Base-by-base conservation (phyloP, 495 filamentous ascomycete species). In the Penicillium goetzii region DNA sequence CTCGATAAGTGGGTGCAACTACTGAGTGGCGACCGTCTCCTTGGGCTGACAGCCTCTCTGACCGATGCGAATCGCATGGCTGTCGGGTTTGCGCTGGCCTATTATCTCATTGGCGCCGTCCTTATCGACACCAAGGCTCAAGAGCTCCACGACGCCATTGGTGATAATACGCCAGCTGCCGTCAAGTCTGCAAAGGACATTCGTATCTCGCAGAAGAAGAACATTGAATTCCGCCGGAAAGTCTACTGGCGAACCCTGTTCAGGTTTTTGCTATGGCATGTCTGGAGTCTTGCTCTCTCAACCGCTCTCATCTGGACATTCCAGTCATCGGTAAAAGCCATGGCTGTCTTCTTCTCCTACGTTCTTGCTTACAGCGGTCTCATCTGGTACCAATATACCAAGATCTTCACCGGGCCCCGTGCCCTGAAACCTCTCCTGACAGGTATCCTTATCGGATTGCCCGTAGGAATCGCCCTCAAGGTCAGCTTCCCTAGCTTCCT, bases 301-400 rank as follows among this genome's bases (percentile, higher is more conserved):
- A 71, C 82, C 1, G 76, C 76, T 41, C 73, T 87, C 8, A 71
- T 88, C 19, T 88, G 85, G 85, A 72, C 73, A 12, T 86, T 88
- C 66, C 78, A 85, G 55, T 65, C 65, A 30, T 60, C 69, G 6
- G 7, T 68, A 8, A 61, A 80, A 45, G 79, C 78, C 7, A 77
- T 80, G 66, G 76, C 78, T 53, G 80, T 85, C 66, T 88, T 83
- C 68, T 74, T 82, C 15, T 58, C 80, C 6, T 86, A 87, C 57
- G 73, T 86, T 3, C 70, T 78, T 19, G 76, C 85, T 34, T 88
- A 88, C 68, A 83, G 83, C 12, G 85, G 85, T 30, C 71, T 87
- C 54, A 76, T 86, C 40, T 85, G 83, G 76, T 86, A 86, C 61
- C 84, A 87, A 68, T 87, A 86, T 70, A 86, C 83, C 63, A 84